Evolutionary conservation across 228 moss, liverwort and hornwort species (phyloP).

Genomic region (Sphagnum magellanicum): DNA sequence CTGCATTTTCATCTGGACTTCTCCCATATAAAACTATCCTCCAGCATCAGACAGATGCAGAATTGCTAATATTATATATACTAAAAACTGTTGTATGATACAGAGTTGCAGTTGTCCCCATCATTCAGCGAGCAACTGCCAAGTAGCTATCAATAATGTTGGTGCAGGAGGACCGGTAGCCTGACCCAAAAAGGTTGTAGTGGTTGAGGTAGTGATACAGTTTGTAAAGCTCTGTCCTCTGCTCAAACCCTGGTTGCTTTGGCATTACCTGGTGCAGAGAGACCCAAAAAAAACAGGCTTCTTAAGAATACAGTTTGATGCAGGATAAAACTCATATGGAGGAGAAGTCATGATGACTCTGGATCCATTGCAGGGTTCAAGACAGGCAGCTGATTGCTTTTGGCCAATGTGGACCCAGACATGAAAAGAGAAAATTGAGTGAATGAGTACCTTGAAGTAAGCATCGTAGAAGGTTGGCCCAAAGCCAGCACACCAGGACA

Average conservation of each 20-base stretch:
- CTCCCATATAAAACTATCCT: too few species aligned
- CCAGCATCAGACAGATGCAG: too few species aligned
- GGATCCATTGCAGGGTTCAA: too few species aligned
- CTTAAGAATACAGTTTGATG: not conserved
- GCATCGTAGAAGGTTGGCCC: conserved; percentile 84
- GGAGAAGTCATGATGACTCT: too few species aligned
- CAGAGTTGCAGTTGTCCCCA: too few species aligned
- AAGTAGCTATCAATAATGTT: conserved; percentile 63
- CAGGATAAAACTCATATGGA: not conserved
- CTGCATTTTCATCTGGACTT: too few species aligned
- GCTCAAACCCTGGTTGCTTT: conserved; percentile 90
- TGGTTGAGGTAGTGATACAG: conserved; percentile 97
- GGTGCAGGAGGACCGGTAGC: conserved; percentile 75
- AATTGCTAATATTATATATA: too few species aligned
- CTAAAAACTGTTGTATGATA: too few species aligned
- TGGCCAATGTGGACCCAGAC: too few species aligned
- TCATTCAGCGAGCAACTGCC: conserved; percentile 21
- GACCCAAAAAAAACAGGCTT: not conserved
- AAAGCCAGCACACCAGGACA: conserved; percentile 99
- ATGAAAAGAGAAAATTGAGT: not conserved
- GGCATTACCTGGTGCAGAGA: conserved; percentile 56
- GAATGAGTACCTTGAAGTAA: conserved; percentile 66
- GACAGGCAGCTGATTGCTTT: too few species aligned
- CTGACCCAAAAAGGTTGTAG: conserved; percentile 95
- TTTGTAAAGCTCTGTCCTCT: conserved; percentile 78